phyloP scores from a whole-genome alignment of 148 eudicot species.

The Camellia granthamiana region DNA sequence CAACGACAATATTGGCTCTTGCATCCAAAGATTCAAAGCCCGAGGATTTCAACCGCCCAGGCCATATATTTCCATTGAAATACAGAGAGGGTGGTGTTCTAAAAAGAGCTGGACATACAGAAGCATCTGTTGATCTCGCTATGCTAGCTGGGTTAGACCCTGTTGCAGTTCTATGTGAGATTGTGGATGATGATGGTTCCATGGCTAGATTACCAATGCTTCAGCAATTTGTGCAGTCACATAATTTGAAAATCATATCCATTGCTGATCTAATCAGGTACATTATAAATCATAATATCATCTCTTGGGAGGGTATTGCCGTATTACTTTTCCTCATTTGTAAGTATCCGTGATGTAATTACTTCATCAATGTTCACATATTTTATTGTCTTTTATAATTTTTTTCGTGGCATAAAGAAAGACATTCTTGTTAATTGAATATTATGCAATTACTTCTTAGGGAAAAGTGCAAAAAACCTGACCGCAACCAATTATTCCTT shows the following conservation, averaged over 20 bases:
- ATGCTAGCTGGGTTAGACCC: constrained; percentile 79
- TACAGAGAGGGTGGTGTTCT: constrained; percentile 91
- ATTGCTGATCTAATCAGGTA: constrained; percentile 91
- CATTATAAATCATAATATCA: background rate
- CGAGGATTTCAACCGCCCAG: constrained; percentile 87
- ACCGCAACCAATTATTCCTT: background rate
- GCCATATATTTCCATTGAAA: constrained; percentile 90
- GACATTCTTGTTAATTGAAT: background rate
- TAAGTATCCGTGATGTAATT: background rate
- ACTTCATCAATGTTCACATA: background rate
- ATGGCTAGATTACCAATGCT: constrained; percentile 93
- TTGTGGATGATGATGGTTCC: constrained; percentile 97
- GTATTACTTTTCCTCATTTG: background rate
- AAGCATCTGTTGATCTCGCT: constrained; percentile 86
- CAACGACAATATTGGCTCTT: constrained; percentile 69
- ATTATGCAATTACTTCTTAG: background rate
- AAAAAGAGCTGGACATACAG: constrained; percentile 96
- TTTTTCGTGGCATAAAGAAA: background rate
- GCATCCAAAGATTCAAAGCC: constrained; percentile 80
- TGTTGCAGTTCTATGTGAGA: constrained; percentile 81
- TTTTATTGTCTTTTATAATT: background rate
- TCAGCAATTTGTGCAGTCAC: constrained; percentile 58
- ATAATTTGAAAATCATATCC: constrained; percentile 75
- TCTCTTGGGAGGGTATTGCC: background rate
- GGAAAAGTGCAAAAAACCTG: too few relatives aligned